Evolutionary conservation across 768 basidiomycete genomes (phyloP), one percentile per base, ranked within the genome.

Genomic region (Kwoniella europaea): DNA sequence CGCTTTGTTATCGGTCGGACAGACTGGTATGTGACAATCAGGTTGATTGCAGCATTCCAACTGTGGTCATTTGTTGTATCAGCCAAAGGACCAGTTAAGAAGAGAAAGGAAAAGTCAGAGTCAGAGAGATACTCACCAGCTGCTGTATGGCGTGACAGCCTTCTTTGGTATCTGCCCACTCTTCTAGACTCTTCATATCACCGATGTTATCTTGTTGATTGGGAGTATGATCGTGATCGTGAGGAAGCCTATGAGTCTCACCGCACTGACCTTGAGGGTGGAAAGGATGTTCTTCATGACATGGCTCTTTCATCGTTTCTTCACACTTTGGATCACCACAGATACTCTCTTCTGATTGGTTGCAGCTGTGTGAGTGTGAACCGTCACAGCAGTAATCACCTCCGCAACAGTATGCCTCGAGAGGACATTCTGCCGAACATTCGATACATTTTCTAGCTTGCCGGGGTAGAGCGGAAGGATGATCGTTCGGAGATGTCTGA

Each of bases 81-180:
- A 61, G 58, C 50, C 24, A 52, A 24, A 46, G 7, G 18, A 43
- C 7, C 27, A 3, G 4, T 35, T 20, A 29, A 50, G 29, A 42
- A 41, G 58, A 22, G 16, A 65, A 42, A 13, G 18, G 4, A n/a
- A 57, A 4, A 64, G 6, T n/a, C 18, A n/a, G 46, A 43, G 22
- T 46, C 10, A 2, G 2, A 22, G 22, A 54, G 58, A 15, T 10
- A 75, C 79, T 67, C 55, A 77, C 79, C 35, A 76, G 76, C 71
- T 80, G 77, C 63, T 80, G 75, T 24, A 80, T 75, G 29, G 77
- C 76, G 66, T 76, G 66, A 63, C 75, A 78, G 3, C 79, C 79
- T 65, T 80, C 79, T 72, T 76, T 76, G 15, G 74, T 63, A 50
- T 76, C 76, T n/a, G 77, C 76, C 79, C 79, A 80, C 43, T 68